Base-by-base conservation (phyloP, 305 asterid genomes). In the Rubia peregrina region DNA sequence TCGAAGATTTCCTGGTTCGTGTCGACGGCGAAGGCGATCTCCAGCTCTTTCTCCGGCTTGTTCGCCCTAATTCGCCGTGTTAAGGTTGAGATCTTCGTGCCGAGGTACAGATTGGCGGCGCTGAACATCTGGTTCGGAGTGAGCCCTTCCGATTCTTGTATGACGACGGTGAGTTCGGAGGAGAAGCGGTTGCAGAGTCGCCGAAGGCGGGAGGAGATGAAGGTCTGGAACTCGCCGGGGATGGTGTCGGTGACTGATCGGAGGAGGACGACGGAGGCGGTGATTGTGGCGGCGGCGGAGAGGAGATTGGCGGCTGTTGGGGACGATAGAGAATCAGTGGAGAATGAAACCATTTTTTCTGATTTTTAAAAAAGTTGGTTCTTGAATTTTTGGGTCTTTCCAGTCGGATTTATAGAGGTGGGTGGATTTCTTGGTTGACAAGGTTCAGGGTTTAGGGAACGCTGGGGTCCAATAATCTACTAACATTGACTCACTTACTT, bases 61-160 rank as follows among this genome's bases (percentile, higher is more conserved):
- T 59, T 78, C 57, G 86, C 88, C 76, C 82, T 86, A 83, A 89
- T 87, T 61, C 89, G 76, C 0, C 21, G 79, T 0, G 89, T 82
- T 74, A 83, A 82, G 53, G 79, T 69, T 49, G 88, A 82, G 76
- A 89, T 76, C 65, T 79, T 83, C 40, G 89, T 71, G 81, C 83
- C 81, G 9, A 90, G 80, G 64, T 88, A 90, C 19, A 79, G 12
- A 59, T 73, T 82, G 67, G 87, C 83, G 0, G 91, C 84, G 0
- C 83, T 81, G 69, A 87, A 90, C 83, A 89, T 79, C 7, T 83
- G 87, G 73, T 90, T 90, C 46, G 85, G 41, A 9, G 90, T 79
- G 26, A 90, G 85, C 75, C 87, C 93, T 16, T 91, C 91, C 79
- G 71, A 86, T 42, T 89, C 90, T 41, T 89, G 86, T 8, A 91